Percentiles rank a stretch among this genome's conserved stretches.
Evolutionary conservation across 495 filamentous ascomycete genomes (phyloP).

Genomic region (Podospora fimiseda): DNA sequence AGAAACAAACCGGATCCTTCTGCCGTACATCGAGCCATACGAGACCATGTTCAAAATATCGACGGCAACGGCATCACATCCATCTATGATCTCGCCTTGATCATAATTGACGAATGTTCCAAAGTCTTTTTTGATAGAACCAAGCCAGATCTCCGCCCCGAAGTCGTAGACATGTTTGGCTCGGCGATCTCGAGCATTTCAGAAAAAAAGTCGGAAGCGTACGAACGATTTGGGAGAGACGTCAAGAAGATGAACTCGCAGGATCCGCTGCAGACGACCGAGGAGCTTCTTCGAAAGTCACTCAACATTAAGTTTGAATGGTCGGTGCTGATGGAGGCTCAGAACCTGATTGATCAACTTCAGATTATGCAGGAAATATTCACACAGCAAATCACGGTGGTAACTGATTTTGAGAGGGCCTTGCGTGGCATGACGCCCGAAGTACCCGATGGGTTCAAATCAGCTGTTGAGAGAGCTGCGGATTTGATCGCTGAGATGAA

Average conservation of each 20-base stretch:
- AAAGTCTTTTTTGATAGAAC: slow-evolving; percentile 52
- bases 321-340: slow-evolving; percentile 56
- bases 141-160: slow-evolving; percentile 52
- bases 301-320: slow-evolving; percentile 67
- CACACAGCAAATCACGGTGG: slow-evolving; percentile 55
- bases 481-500: slow-evolving; percentile 21
- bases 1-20: slow-evolving; percentile 62
- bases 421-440: slow-evolving; percentile 11
- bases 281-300: slow-evolving; percentile 41
- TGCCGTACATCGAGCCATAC: slow-evolving; percentile 52
- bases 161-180: slow-evolving; percentile 69
- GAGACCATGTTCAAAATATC: slow-evolving; percentile 33
- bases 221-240: slow-evolving; percentile 20
- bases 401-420: slow-evolving; percentile 55
- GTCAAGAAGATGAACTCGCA: slow-evolving; percentile 28
- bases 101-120: slow-evolving; percentile 29
- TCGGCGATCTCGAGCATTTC: slow-evolving; percentile 36
- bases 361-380: slow-evolving; percentile 63
- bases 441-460: slow-evolving; percentile 1
- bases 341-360: slow-evolving; percentile 42
- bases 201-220: slow-evolving; percentile 24
- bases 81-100: slow-evolving; percentile 57
- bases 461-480: slow-evolving; percentile 13
- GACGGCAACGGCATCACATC: slow-evolving; percentile 50
- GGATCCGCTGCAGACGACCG: slow-evolving; percentile 26